Conservation (phyloP, 78 protist genomes). For the Trichosphaerium sp. region DNA sequence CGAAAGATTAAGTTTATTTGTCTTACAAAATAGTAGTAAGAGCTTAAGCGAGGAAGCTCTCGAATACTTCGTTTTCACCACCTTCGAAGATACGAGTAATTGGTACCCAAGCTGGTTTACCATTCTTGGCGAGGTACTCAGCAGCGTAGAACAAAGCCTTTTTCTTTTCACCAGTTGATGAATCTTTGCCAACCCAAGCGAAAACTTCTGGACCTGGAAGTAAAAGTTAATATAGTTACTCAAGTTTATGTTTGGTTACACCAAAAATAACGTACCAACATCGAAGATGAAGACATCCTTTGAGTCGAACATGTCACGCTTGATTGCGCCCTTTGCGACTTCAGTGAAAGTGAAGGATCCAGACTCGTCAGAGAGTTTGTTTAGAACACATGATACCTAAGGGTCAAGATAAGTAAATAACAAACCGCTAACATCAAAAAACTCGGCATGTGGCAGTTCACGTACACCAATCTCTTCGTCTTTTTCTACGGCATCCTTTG, state of each 20-base stretch:
- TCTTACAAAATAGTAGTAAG: no score
- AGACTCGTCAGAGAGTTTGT: constrained; percentile 6
- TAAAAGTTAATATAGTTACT: no score
- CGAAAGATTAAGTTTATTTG: no score
- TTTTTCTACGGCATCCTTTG: no score
- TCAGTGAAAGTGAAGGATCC: background rate
- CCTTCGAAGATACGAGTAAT: constrained; percentile 19
- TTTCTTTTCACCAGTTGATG: constrained; percentile 5
- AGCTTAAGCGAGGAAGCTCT: no score
- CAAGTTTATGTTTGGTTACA: no score
- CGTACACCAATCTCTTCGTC: background rate
- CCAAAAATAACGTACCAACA: no score
- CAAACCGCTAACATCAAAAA: background rate
- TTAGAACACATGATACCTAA: constrained; percentile 4
- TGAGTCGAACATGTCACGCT: background rate
- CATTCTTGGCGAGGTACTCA: background rate
- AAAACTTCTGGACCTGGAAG: constrained; percentile 22
- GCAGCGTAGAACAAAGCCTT: constrained; percentile 6
- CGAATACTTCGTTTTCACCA: constrained; percentile 14
- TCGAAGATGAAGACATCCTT: constrained; percentile 37
- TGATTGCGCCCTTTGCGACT: constrained; percentile 5
- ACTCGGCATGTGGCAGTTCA: constrained; percentile 20
- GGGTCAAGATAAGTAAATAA: background rate
- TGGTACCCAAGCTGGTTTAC: constrained; percentile 9
- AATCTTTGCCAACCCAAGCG: constrained; percentile 24